These are phyloP conservation scores for Botrytis elliptica DNA, from an alignment of 2,329 filamentous ascomycete genomes.

Conservation along the genomic window DNA sequence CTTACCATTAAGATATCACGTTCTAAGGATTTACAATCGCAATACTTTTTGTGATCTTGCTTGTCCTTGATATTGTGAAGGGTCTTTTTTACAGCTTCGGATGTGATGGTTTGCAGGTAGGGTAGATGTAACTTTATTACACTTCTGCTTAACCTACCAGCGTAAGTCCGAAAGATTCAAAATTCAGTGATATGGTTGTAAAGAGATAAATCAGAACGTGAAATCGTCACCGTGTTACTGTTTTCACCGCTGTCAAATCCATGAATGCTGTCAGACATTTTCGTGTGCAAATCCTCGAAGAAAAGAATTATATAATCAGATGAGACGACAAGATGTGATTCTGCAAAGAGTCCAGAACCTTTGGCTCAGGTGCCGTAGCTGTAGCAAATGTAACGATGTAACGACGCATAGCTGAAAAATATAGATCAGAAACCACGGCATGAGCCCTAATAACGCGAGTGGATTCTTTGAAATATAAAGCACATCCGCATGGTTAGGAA, in stretches of 20 bases:
- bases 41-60: not conserved
- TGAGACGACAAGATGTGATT: not conserved
- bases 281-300: not conserved
- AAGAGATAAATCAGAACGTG: too few species aligned
- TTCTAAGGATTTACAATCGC: not conserved
- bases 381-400: not conserved
- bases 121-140: too few species aligned
- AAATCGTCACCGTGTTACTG: not conserved
- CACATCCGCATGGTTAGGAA: not conserved
- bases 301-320: not conserved
- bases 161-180: too few species aligned
- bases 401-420: not conserved
- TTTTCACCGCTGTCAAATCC: not conserved
- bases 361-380: not conserved
- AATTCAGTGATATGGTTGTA: too few species aligned
- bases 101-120: too few species aligned
- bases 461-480: not conserved
- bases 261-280: not conserved
- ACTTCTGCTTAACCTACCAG: too few species aligned
- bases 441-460: accelerated
- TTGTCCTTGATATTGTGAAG: not conserved
- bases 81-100: not conserved
- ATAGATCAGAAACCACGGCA: not conserved
- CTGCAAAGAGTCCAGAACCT: too few species aligned
- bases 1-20: too few species aligned